Conservation (phyloP, 306 rosid species). For the Sicyos edulis region DNA sequence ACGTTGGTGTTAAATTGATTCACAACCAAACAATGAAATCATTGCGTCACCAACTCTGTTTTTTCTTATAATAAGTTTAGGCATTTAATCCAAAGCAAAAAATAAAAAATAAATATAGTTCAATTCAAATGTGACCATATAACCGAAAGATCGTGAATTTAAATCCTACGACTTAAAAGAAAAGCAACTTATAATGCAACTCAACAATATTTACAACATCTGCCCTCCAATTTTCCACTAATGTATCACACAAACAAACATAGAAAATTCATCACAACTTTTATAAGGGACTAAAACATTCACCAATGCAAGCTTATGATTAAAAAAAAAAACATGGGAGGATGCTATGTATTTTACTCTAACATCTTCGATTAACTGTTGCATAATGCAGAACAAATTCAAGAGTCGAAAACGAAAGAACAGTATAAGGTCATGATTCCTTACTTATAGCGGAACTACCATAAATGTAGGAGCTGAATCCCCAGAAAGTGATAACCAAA, state of each 20-base stretch:
- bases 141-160: too few relatives aligned
- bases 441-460: conserved; percentile 45
- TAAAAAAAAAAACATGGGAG: too few relatives aligned
- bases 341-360: neutral
- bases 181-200: too few relatives aligned
- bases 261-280: neutral
- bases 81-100: too few relatives aligned
- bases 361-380: neutral
- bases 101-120: too few relatives aligned
- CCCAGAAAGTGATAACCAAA: conserved; percentile 49
- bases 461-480: conserved; percentile 51
- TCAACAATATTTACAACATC: neutral
- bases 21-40: too few relatives aligned
- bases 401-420: neutral
- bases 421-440: conserved; percentile 14
- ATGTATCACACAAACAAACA: neutral
- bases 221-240: neutral
- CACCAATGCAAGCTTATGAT: neutral
- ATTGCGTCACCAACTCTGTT: too few relatives aligned
- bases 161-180: too few relatives aligned
- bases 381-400: neutral
- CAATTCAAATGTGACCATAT: too few relatives aligned
- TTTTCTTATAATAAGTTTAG: too few relatives aligned
- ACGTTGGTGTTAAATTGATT: too few relatives aligned
- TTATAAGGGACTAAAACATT: neutral